These are phyloP conservation scores for Coemansia sp. DNA, from an alignment of 192 early-diverging fungal genomes.

Conservation along the genomic window DNA sequence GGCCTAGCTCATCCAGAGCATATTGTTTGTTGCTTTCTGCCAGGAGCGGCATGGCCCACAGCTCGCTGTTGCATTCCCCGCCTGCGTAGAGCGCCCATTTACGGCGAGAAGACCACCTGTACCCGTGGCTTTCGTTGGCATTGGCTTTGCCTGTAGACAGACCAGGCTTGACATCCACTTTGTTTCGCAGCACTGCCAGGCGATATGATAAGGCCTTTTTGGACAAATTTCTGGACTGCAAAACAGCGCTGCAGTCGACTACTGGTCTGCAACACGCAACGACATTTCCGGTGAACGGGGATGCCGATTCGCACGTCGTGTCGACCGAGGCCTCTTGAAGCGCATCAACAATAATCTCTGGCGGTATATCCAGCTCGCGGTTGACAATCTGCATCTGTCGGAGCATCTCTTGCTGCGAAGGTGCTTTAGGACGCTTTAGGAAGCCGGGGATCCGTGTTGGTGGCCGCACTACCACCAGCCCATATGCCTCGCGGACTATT, in stretches of 20 bases:
- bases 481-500: conserved; percentile 4
- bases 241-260: not conserved
- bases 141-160: not conserved
- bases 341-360: conserved; percentile 11
- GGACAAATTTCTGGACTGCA: not conserved
- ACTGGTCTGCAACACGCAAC: conserved; percentile 27
- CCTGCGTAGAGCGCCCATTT: conserved; percentile 36
- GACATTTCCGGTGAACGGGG: conserved; percentile 14
- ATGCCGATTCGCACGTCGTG: conserved; percentile 7
- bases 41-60: conserved; percentile 35
- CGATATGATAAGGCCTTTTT: not conserved
- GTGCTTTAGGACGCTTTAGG: conserved; percentile 5
- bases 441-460: conserved; percentile 39
- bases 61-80: conserved; percentile 36
- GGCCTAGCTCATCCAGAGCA: not conserved
- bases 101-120: conserved; percentile 31
- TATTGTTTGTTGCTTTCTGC: not conserved
- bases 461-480: conserved; percentile 23
- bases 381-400: conserved; percentile 11
- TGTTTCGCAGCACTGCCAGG: not conserved
- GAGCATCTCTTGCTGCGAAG: conserved; percentile 13
- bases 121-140: not conserved
- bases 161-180: conserved; percentile 14
- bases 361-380: conserved; percentile 28
- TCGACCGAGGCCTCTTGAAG: conserved; percentile 22